Conservation (phyloP, 202 grass and related monocot species). For the Panicum virgatum region DNA sequence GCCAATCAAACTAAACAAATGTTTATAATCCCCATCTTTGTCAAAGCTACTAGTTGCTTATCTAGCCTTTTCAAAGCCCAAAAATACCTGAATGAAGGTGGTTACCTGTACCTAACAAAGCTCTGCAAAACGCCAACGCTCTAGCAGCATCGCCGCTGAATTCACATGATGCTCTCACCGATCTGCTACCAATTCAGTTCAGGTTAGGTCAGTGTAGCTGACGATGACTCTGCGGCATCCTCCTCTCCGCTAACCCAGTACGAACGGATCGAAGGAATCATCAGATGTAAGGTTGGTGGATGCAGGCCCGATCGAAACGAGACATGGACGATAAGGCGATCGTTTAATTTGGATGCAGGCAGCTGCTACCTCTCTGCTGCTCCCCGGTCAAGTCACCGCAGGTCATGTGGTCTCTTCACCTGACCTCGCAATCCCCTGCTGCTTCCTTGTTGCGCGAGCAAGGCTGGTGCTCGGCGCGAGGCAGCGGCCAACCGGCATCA, state of each 20-base stretch:
- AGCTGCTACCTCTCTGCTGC: neutral
- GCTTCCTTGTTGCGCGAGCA: neutral
- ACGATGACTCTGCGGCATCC: neutral
- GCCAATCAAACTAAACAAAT: too few species aligned
- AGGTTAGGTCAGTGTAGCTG: neutral
- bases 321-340: neutral
- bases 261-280: neutral
- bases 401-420: neutral
- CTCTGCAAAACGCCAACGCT: neutral
- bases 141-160: neutral
- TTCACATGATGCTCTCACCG: neutral
- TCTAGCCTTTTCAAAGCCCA: neutral
- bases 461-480: neutral
- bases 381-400: neutral
- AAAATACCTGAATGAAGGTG: neutral
- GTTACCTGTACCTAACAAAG: slow-evolving; percentile 24
- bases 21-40: neutral
- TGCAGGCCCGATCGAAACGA: neutral
- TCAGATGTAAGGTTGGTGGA: neutral
- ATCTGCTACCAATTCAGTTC: neutral
- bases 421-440: too few species aligned
- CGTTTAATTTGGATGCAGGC: neutral
- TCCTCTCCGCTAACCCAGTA: neutral
- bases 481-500: slow-evolving; percentile 33
- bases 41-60: neutral